phyloP scores from a whole-genome alignment of 208 protist genomes.

The Crithidia acanthocephali region DNA sequence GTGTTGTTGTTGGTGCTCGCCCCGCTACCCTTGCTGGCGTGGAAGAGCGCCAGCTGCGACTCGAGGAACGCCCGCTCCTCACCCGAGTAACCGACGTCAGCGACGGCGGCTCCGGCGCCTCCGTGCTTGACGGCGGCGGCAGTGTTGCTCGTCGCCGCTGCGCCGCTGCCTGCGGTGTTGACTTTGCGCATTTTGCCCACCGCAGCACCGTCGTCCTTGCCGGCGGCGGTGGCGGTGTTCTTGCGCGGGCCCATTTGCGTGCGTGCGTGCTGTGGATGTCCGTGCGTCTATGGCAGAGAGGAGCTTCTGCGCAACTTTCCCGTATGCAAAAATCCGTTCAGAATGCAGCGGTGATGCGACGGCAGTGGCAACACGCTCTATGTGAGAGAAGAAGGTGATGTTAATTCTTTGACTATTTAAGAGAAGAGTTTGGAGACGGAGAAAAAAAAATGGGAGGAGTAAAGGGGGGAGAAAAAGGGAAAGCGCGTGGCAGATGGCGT shows the following conservation, averaged over 20 bases:
- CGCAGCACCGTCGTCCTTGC: slow-evolving; percentile 32
- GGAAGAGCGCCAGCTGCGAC: slow-evolving; percentile 23
- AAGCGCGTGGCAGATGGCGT: too few relatives aligned
- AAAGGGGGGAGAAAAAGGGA: too few relatives aligned
- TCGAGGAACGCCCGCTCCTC: slow-evolving; percentile 34
- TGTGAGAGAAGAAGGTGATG: too few relatives aligned
- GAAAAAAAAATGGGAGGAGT: too few relatives aligned
- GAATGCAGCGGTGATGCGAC: too few relatives aligned
- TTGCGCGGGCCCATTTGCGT: slow-evolving; percentile 33
- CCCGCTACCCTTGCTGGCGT: not conserved
- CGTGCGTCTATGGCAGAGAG: not conserved
- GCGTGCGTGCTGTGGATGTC: not conserved
- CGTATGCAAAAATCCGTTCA: too few relatives aligned
- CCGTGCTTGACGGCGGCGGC: slow-evolving; percentile 1
- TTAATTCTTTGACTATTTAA: too few relatives aligned
- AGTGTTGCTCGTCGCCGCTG: not conserved
- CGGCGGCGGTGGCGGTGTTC: slow-evolving; percentile 23
- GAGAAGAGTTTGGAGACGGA: too few relatives aligned
- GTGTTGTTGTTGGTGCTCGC: not conserved
- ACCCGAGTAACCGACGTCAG: slow-evolving; percentile 29
- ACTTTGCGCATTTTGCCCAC: slow-evolving; percentile 28
- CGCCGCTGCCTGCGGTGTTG: not conserved
- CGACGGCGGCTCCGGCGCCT: not conserved
- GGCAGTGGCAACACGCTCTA: too few relatives aligned
- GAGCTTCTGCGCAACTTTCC: too few relatives aligned